Base-by-base conservation (phyloP, 2,329 filamentous ascomycete species). In the Colletotrichum falcatum region DNA sequence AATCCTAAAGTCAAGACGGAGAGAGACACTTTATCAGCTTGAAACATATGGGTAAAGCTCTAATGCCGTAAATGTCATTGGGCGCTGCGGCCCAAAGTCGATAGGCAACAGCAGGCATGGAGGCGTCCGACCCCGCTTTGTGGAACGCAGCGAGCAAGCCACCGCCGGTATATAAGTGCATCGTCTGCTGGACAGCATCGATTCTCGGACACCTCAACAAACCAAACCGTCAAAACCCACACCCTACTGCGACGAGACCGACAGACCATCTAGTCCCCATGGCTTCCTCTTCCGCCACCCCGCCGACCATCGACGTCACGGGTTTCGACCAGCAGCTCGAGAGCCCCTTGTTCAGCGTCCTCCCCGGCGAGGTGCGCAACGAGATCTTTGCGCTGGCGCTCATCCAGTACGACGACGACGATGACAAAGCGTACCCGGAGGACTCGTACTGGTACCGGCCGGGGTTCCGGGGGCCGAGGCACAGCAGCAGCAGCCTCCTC, bases 291-390 rank as follows among this genome's bases (percentile, higher is more conserved):
- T 33, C 49, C 8, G 37, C 49, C 12, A 33, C 35, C 11, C 3
- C 51, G 30, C 49, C 49, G 16, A 62, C 23, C 28, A 37, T 67
- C 23, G 42, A 55, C 12, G 46, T 46, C n/a, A 42, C 46, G n/a
- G 20, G 46, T 3, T 61, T 35, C 14, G 33, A 61, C 30, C 33
- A 16, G 35, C 67, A 70, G 23, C n/a, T 20, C 12, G 33, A 53
- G 1, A 59, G 20, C 18, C 70, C 66, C 18, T 74, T 85, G 0
- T 85, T 83, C 72, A 49, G 65, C 1, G 20, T 71, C 1, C 74
- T 88, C 0, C 86, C 87, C 0, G 80, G 81, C 20, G 87, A 89
- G 74, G 73, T 89, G 18, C 83, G 87, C 65, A 79, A 80, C 70
- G 74, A 77, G 1, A 85, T 89, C 59, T 89, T 86, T 74, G 67